Evolutionary conservation across 148 eudicot species (phyloP).

Genomic region (Chenopodium quinoa): DNA sequence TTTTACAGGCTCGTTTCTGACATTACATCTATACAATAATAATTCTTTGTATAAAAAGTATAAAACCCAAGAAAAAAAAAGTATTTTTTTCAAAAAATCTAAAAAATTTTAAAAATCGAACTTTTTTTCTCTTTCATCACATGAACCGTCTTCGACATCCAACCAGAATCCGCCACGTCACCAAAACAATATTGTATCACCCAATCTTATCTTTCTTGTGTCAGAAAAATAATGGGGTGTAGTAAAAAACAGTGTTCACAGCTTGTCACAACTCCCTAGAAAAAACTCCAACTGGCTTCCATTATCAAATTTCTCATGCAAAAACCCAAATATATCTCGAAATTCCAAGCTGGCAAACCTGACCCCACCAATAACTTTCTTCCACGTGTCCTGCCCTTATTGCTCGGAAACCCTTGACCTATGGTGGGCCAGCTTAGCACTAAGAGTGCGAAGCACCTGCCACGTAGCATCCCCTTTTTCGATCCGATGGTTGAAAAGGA

Average conservation of each 20-base stretch:
- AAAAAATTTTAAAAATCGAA: too few relatives aligned
- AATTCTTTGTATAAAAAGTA: too few relatives aligned
- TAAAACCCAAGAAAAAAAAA: too few relatives aligned
- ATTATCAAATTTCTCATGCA: constrained; percentile 10
- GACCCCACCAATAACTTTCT: not conserved
- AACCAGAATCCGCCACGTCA: constrained; percentile 14
- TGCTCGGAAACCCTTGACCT: not conserved
- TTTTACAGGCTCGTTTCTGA: too few relatives aligned
- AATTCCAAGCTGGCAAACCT: constrained; percentile 12
- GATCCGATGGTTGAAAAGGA: constrained; percentile 43
- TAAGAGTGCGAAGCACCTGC: constrained; percentile 39
- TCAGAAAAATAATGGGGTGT: constrained; percentile 7
- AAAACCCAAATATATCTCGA: not conserved
- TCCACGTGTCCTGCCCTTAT: constrained; percentile 6
- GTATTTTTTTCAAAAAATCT: too few relatives aligned
- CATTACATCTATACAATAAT: too few relatives aligned
- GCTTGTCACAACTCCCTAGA: constrained; percentile 5
- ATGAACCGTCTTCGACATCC: constrained; percentile 10
- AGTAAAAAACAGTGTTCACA: not conserved
- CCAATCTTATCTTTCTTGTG: constrained; percentile 13
- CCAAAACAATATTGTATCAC: not conserved
- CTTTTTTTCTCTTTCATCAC: constrained; percentile 2
- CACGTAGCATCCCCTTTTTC: constrained; percentile 66
- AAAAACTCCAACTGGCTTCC: constrained; percentile 24
- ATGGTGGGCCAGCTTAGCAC: constrained; percentile 13